Conservation (phyloP, 2,329 filamentous ascomycete species). For the Talaromyces albobiverticillius region DNA sequence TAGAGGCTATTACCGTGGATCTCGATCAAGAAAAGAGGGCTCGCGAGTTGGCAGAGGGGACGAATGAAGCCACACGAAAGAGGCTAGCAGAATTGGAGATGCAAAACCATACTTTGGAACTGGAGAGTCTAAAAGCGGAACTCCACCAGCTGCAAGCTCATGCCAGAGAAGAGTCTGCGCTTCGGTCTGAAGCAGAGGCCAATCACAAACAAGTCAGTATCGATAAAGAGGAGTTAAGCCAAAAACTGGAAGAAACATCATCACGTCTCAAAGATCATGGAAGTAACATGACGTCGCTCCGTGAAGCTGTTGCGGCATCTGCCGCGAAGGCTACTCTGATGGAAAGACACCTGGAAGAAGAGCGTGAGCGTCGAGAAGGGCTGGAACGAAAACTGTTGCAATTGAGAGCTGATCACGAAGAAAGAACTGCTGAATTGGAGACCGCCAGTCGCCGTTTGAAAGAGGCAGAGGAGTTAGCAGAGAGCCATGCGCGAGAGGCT, state of each 20-base stretch:
- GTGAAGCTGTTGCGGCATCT: slow-evolving; percentile 74
- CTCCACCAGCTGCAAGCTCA: slow-evolving; percentile 75
- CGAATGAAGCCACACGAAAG: slow-evolving; percentile 74
- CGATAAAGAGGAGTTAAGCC: slow-evolving; percentile 77
- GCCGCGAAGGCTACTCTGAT: slow-evolving; percentile 72
- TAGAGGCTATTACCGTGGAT: slow-evolving; percentile 68
- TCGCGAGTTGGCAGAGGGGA: slow-evolving; percentile 84
- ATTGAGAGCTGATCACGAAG: slow-evolving; percentile 79
- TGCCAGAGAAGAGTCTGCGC: slow-evolving; percentile 76
- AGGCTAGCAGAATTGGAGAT: slow-evolving; percentile 79
- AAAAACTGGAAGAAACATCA: slow-evolving; percentile 65
- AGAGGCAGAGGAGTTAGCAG: slow-evolving; percentile 83
- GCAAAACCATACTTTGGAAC: slow-evolving; percentile 78
- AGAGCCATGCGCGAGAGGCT: slow-evolving; percentile 84
- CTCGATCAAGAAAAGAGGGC: slow-evolving; percentile 77
- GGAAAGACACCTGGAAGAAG: slow-evolving; percentile 75
- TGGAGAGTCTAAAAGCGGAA: slow-evolving; percentile 81
- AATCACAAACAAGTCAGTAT: slow-evolving; percentile 71
- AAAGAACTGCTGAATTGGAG: slow-evolving; percentile 73
- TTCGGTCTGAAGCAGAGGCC: slow-evolving; percentile 71
- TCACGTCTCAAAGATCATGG: slow-evolving; percentile 68
- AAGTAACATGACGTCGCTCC: slow-evolving; percentile 69
- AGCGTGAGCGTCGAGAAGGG: slow-evolving; percentile 71
- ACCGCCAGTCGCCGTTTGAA: slow-evolving; percentile 68
- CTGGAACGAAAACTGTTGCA: slow-evolving; percentile 73